Evolutionary conservation across 345 rosid genomes (phyloP).

Genomic region (Hibiscus mutabilis): DNA sequence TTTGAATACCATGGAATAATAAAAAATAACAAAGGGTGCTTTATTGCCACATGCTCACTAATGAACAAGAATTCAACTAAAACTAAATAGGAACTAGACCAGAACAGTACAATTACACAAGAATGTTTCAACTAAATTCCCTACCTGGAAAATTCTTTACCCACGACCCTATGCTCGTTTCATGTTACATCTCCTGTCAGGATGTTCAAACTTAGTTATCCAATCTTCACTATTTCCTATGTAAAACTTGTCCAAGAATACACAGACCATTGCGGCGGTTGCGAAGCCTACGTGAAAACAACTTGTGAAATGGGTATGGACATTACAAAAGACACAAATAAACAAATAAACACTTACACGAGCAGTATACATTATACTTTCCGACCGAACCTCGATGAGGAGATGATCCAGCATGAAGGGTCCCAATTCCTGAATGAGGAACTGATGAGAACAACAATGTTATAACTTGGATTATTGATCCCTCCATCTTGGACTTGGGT

Average conservation of each 20-base stretch:
- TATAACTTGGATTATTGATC: slow-evolving; percentile 29
- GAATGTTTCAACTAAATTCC: slow-evolving; percentile 24
- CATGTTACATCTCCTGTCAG: too few relatives aligned
- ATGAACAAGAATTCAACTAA: slow-evolving; percentile 16
- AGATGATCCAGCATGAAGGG: slow-evolving; percentile 11
- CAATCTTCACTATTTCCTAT: slow-evolving; percentile 27
- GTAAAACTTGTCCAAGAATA: slow-evolving; percentile 22
- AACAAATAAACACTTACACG: slow-evolving; percentile 6
- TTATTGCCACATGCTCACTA: too few relatives aligned
- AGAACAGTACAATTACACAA: slow-evolving; percentile 26
- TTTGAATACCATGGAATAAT: neutral
- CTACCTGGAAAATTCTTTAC: slow-evolving; percentile 23
- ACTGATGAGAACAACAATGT: neutral
- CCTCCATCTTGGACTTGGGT: slow-evolving; percentile 78
- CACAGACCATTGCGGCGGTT: neutral
- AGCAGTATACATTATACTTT: slow-evolving; percentile 21
- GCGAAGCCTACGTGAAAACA: too few relatives aligned
- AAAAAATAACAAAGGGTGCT: neutral
- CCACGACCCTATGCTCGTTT: neutral
- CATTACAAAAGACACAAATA: slow-evolving; percentile 7
- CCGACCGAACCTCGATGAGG: neutral
- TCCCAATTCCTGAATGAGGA: slow-evolving; percentile 14
- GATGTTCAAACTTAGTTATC: slow-evolving; percentile 16
- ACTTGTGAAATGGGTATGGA: slow-evolving; percentile 21
- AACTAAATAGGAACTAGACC: slow-evolving; percentile 16